phyloP scores from a whole-genome alignment of 495 filamentous ascomycete species.

The Aspergillus sclerotioniger region DNA sequence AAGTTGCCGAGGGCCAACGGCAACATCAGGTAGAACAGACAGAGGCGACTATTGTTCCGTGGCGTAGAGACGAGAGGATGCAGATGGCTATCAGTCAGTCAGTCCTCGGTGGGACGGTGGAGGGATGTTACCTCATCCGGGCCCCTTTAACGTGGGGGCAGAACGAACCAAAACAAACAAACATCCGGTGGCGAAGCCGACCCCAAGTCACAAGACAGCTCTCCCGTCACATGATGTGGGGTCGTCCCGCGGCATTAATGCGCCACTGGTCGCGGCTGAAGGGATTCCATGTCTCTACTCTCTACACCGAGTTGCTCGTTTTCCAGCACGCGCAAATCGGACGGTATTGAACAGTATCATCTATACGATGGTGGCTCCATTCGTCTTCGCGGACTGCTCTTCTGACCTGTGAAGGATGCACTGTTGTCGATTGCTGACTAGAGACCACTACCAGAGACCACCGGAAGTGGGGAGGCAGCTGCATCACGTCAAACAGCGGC shows the following conservation, averaged over 20 bases:
- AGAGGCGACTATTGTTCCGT: constrained; percentile 2
- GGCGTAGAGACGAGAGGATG: not conserved
- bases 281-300: not conserved
- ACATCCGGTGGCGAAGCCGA: constrained; percentile 5
- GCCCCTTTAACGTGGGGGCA: constrained; percentile 11
- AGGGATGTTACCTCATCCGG: not conserved
- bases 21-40: not conserved
- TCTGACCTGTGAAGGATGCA: not conserved
- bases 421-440: not conserved
- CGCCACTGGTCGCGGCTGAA: not conserved
- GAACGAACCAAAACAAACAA: constrained; percentile 1
- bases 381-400: not conserved
- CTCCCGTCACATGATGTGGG: constrained; percentile 26
- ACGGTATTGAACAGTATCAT: not conserved
- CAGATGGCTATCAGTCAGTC: not conserved
- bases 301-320: not conserved
- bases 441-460: too few species aligned
- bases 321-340: not conserved
- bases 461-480: too few species aligned
- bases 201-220: constrained; percentile 8
- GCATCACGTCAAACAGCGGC: constrained; percentile 7
- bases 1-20: constrained; percentile 19
- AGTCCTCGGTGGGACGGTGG: not conserved
- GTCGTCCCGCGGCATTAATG: constrained; percentile 10
- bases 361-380: not conserved